These are phyloP conservation scores for Boletales sp. DNA, from an alignment of 768 basidiomycete species.

Conservation along the genomic window DNA sequence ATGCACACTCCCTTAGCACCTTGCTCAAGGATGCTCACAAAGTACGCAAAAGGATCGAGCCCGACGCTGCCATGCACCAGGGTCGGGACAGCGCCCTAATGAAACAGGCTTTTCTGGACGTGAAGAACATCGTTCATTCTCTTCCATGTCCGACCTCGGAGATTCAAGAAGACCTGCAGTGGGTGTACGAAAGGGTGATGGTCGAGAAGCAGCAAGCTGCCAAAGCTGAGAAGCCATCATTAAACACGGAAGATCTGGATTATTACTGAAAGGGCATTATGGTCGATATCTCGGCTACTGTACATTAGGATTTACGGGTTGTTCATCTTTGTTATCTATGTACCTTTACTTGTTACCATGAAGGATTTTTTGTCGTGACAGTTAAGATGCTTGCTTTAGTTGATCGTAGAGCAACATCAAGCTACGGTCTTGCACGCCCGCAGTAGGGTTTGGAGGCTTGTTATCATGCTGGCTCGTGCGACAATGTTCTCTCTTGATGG, in stretches of 20 bases:
- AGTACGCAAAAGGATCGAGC: slow-evolving; percentile 32
- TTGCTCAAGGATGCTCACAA: slow-evolving; percentile 23
- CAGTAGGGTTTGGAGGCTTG: too few species aligned
- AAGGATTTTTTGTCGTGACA: too few species aligned
- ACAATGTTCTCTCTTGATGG: too few species aligned
- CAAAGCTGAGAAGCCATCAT: slow-evolving; percentile 16
- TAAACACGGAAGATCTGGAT: slow-evolving; percentile 26
- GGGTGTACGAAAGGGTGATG: slow-evolving; percentile 35
- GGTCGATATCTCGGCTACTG: too few species aligned
- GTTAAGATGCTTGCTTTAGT: too few species aligned
- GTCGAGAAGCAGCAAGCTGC: slow-evolving; percentile 3
- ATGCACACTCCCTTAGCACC: slow-evolving; percentile 13
- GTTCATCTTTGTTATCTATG: too few species aligned
- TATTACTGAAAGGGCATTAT: too few species aligned
- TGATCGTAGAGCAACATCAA: too few species aligned
- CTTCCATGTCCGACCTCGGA: slow-evolving; percentile 21
- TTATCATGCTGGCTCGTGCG: too few species aligned
- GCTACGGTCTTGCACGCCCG: too few species aligned
- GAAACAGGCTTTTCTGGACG: slow-evolving; percentile 23
- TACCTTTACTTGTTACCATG: too few species aligned
- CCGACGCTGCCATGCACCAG: slow-evolving; percentile 28
- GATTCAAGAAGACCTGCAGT: slow-evolving; percentile 21
- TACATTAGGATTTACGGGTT: too few species aligned
- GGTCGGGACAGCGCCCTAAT: slow-evolving; percentile 20
- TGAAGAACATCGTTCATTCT: slow-evolving; percentile 26